phyloP scores from a whole-genome alignment of 257 asterid species.

The Nicotiana tabacum region DNA sequence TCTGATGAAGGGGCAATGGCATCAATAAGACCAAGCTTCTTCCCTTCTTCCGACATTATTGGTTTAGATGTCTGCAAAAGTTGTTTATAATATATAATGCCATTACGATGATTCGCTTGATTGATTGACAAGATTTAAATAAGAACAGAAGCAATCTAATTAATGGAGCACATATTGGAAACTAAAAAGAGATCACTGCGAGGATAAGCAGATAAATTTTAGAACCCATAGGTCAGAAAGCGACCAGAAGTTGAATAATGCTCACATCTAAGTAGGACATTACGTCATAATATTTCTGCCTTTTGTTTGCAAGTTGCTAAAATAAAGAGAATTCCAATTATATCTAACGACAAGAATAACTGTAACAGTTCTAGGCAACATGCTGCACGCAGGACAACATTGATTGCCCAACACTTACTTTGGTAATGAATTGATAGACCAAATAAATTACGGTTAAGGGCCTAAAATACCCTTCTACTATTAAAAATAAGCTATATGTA shows the following conservation, averaged over 20 bases:
- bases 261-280: background rate
- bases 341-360: background rate
- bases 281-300: background rate
- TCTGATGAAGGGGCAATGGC: slow-evolving; percentile 68
- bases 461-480: too few relatives aligned
- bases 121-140: background rate
- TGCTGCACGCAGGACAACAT: background rate
- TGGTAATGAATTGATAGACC: background rate
- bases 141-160: background rate
- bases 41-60: slow-evolving; percentile 80
- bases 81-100: background rate
- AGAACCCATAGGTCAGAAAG: background rate
- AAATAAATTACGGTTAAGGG: background rate
- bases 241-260: background rate
- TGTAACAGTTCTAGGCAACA: background rate
- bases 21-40: slow-evolving; percentile 82
- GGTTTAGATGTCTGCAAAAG: slow-evolving; percentile 61
- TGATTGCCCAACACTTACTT: background rate
- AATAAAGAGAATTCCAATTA: background rate
- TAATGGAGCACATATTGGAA: background rate
- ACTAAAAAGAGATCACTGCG: background rate
- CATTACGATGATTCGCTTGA: background rate
- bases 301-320: background rate
- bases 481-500: too few relatives aligned
- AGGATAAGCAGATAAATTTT: background rate